Percentiles rank a stretch among this genome's conserved stretches.
These are phyloP conservation scores for Dendrobium officinale DNA, from an alignment of 106 monocot species.

Conservation along the genomic window DNA sequence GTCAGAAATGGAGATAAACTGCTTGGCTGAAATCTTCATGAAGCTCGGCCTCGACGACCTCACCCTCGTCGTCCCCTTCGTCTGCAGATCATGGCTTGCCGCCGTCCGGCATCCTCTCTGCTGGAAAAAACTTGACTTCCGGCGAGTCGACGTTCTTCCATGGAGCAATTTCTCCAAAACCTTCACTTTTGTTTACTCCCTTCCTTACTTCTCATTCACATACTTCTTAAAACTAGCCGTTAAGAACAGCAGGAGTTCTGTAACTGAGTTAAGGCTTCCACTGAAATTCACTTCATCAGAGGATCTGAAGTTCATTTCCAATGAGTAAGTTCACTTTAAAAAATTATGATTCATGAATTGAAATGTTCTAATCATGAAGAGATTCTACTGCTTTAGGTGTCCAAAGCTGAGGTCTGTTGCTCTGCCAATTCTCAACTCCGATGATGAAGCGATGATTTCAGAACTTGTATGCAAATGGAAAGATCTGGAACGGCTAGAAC, in stretches of 20 bases:
- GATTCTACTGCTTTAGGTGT: slow-evolving; percentile 16
- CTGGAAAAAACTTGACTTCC: slow-evolving; percentile 16
- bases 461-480: slow-evolving; percentile 21
- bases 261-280: neutral
- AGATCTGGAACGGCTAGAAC: slow-evolving; percentile 31
- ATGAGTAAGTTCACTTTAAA: neutral
- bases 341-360: neutral
- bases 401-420: slow-evolving; percentile 18
- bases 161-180: slow-evolving; percentile 8
- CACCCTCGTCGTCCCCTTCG: slow-evolving; percentile 8
- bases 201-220: slow-evolving; percentile 8
- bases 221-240: neutral
- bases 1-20: slow-evolving; percentile 3
- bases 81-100: slow-evolving; percentile 1
- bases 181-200: neutral
- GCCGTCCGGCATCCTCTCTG: slow-evolving; percentile 6
- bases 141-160: slow-evolving; percentile 4
- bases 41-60: slow-evolving; percentile 8
- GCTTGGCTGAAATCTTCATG: slow-evolving; percentile 1
- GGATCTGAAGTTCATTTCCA: neutral
- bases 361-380: neutral
- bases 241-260: neutral
- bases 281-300: neutral
- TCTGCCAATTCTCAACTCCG: slow-evolving; percentile 19
- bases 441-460: slow-evolving; percentile 22